Evolutionary conservation across 2,329 filamentous ascomycete genomes (phyloP).

Genomic region (Cladosporium sp.): DNA sequence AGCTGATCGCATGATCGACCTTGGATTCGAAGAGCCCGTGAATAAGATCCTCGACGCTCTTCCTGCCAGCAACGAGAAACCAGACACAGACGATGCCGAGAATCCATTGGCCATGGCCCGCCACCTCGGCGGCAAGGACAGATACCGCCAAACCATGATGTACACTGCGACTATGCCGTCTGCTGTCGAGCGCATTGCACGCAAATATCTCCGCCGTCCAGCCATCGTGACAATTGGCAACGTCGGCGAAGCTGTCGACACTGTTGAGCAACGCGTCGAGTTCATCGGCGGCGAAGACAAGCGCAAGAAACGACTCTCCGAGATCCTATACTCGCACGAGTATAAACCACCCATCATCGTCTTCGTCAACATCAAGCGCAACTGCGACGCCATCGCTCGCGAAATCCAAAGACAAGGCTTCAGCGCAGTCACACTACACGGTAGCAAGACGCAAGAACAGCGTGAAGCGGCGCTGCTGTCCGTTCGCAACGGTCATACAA

Average conservation of each 20-base stretch:
- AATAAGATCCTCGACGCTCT: constrained; percentile 96
- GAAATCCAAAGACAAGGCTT: constrained; percentile 95
- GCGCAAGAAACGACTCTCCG: constrained; percentile 89
- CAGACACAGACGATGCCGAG: constrained; percentile 88
- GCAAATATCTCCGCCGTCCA: constrained; percentile 88
- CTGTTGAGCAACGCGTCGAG: constrained; percentile 95
- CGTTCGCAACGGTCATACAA: constrained; percentile 73
- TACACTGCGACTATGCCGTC: constrained; percentile 98
- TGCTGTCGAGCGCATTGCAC: constrained; percentile 89
- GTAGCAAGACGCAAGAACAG: constrained; percentile 96
- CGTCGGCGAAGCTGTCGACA: constrained; percentile 91
- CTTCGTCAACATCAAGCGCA: constrained; percentile 99
- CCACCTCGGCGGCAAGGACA: constrained; percentile 68
- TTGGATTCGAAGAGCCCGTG: constrained; percentile 95
- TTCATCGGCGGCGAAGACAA: constrained; percentile 88
- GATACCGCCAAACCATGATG: constrained; percentile 99
- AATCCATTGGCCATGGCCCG: constrained; percentile 78
- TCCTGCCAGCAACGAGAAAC: constrained; percentile 89
- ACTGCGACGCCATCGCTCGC: constrained; percentile 89
- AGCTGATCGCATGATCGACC: constrained; percentile 97
- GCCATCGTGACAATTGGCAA: constrained; percentile 95
- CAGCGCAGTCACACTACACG: constrained; percentile 84
- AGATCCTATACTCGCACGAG: constrained; percentile 76
- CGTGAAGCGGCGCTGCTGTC: constrained; percentile 85
- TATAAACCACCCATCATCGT: constrained; percentile 92